Conservation (phyloP, 2,329 filamentous ascomycete genomes). For the Septoria petroselini region DNA sequence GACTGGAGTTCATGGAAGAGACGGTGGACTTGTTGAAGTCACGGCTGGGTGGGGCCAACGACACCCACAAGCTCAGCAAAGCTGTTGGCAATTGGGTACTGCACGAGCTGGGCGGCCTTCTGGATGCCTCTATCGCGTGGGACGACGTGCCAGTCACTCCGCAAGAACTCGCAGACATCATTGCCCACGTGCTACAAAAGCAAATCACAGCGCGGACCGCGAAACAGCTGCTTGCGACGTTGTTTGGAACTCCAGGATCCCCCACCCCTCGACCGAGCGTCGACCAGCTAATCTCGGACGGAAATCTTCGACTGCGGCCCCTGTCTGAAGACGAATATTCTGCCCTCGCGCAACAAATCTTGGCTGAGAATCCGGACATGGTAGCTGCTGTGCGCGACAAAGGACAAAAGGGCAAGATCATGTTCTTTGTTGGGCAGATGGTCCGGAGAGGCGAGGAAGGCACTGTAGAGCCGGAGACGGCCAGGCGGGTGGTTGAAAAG, state of each 20-base stretch:
- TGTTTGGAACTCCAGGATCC: conserved; percentile 42
- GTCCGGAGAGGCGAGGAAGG: conserved; percentile 60
- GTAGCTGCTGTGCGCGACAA: conserved; percentile 59
- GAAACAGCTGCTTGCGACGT: conserved; percentile 56
- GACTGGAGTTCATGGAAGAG: conserved; percentile 77
- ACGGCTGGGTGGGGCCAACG: conserved; percentile 31
- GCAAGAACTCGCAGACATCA: conserved; percentile 44
- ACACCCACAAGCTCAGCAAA: conserved; percentile 43
- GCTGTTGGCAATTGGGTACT: conserved; percentile 59
- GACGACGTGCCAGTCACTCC: conserved; percentile 41
- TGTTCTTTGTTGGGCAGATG: conserved; percentile 68
- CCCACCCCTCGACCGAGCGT: conserved; percentile 48
- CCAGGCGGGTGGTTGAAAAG: conserved; percentile 53
- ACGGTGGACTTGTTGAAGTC: conserved; percentile 52
- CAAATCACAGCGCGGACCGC: conserved; percentile 55
- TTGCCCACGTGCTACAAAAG: conserved; percentile 42
- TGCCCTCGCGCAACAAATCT: conserved; percentile 51
- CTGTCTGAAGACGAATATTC: conserved; percentile 57
- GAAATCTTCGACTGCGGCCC: conserved; percentile 55
- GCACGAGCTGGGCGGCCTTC: conserved; percentile 51
- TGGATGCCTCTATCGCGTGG: conserved; percentile 43
- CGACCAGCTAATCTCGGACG: conserved; percentile 54
- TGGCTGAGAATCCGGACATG: conserved; percentile 56
- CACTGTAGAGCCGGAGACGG: conserved; percentile 59
- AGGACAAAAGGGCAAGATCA: conserved; percentile 62